Percentiles rank a stretch among this genome's conserved stretches.
Evolutionary conservation across 371 early-diverging fungal species (phyloP).

Genomic region (Actinomortierella ambigua): DNA sequence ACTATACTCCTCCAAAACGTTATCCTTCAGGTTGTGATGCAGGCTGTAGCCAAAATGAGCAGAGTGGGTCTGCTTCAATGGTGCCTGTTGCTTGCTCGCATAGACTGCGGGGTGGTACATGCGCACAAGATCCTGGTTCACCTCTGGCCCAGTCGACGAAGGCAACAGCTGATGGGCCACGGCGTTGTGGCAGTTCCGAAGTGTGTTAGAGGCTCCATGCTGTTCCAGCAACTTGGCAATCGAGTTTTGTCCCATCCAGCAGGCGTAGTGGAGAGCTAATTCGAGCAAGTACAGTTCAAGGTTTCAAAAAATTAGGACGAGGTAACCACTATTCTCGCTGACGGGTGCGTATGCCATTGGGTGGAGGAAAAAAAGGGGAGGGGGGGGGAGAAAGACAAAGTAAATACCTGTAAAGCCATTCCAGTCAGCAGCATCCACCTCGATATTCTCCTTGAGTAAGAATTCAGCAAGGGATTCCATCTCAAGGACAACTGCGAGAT

Average conservation of each 20-base stretch:
- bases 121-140: slow-evolving; percentile 8
- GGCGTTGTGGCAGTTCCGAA: slow-evolving; percentile 26
- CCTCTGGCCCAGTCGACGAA: slow-evolving; percentile 9
- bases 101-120: slow-evolving; percentile 33
- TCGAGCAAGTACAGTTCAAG: no score
- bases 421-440: slow-evolving; percentile 39
- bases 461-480: slow-evolving; percentile 30
- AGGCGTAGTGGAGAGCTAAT: slow-evolving; percentile 40
- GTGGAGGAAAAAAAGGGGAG: neutral
- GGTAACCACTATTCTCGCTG: no score
- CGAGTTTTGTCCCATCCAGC: slow-evolving; percentile 25
- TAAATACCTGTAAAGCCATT: slow-evolving; percentile 43
- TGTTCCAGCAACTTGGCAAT: slow-evolving; percentile 20
- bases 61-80: neutral
- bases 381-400: neutral
- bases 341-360: no score
- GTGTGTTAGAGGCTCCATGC: slow-evolving; percentile 23
- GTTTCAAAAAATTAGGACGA: no score
- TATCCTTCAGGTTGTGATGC: slow-evolving; percentile 31
- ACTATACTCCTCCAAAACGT: slow-evolving; percentile 27
- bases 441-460: slow-evolving; percentile 30
- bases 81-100: slow-evolving; percentile 1
- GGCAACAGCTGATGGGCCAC: slow-evolving; percentile 21
- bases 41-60: neutral
- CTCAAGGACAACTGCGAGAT: slow-evolving; percentile 34